phyloP scores from a whole-genome alignment of 2,329 filamentous ascomycete genomes.

The Ceratocystis alfenasii region DNA sequence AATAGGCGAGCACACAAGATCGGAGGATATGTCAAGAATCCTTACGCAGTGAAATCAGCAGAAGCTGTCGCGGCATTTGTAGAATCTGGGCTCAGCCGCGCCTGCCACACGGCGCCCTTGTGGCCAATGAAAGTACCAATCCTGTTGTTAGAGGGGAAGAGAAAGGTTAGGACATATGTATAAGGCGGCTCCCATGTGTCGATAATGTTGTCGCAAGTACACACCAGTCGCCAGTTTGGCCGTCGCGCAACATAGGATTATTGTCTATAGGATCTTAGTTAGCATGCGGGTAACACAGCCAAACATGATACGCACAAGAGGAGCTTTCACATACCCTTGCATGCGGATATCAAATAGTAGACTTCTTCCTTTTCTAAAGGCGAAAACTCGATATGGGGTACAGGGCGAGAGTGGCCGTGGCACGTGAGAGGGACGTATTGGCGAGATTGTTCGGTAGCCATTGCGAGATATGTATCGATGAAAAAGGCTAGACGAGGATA shows the following conservation, averaged over 20 bases:
- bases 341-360: constrained; percentile 88
- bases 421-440: constrained; percentile 81
- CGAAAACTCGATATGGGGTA: constrained; percentile 85
- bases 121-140: constrained; percentile 97
- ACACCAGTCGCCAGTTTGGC: constrained; percentile 85
- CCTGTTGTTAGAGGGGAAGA: constrained; percentile 40
- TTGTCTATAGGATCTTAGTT: constrained; percentile 50
- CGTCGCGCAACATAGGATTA: constrained; percentile 96
- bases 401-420: constrained; percentile 84
- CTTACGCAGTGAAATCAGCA: constrained; percentile 87
- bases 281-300: neutral
- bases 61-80: constrained; percentile 83
- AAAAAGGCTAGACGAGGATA: neutral
- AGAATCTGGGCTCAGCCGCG: constrained; percentile 77
- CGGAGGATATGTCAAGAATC: constrained; percentile 21
- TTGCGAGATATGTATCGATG: neutral
- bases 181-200: too few species aligned
- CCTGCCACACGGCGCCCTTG: constrained; percentile 97
- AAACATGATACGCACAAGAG: constrained; percentile 20
- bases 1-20: neutral
- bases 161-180: neutral
- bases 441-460: constrained; percentile 30
- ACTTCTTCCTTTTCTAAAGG: constrained; percentile 67
- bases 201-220: constrained; percentile 23
- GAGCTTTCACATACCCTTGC: constrained; percentile 53